These are phyloP conservation scores for Fusarium succisae DNA, from an alignment of 2,329 filamentous ascomycete species.

Conservation along the genomic window DNA sequence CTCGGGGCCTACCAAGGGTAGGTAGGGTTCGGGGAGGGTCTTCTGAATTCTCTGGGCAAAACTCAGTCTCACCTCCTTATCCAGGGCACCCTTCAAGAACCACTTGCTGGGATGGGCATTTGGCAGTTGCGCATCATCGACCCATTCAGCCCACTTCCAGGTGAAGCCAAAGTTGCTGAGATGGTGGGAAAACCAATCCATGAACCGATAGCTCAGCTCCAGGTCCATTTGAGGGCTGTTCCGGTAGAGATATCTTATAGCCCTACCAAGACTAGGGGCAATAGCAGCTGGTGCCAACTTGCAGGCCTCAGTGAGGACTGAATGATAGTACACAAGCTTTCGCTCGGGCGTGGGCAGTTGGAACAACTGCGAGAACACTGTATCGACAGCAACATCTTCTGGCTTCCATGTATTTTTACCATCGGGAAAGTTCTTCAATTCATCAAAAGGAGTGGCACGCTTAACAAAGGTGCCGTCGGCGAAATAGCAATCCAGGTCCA, in stretches of 20 bases:
- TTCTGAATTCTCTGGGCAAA: slow-evolving; percentile 97
- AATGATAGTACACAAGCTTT: slow-evolving; percentile 96
- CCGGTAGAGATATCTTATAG: slow-evolving; percentile 90
- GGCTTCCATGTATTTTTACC: slow-evolving; percentile 90
- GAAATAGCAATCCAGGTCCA: slow-evolving; percentile 96
- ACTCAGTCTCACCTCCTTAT: slow-evolving; percentile 96
- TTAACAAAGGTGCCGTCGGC: slow-evolving; percentile 90
- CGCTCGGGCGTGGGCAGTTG: slow-evolving; percentile 88
- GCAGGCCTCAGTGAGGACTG: slow-evolving; percentile 92
- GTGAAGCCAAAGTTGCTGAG: slow-evolving; percentile 99
- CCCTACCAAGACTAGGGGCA: slow-evolving; percentile 89
- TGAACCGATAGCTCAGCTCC: slow-evolving; percentile 85
- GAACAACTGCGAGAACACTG: slow-evolving; percentile 94
- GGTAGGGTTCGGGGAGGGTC: slow-evolving; percentile 86
- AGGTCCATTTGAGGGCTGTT: slow-evolving; percentile 85
- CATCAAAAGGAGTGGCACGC: slow-evolving; percentile 91
- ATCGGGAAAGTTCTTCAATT: slow-evolving; percentile 74
- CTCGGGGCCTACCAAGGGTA: slow-evolving; percentile 80
- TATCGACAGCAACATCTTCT: slow-evolving; percentile 96
- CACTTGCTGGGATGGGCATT: slow-evolving; percentile 88
- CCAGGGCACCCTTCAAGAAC: slow-evolving; percentile 88
- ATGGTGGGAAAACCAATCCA: slow-evolving; percentile 98
- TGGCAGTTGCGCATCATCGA: slow-evolving; percentile 82
- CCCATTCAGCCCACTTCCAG: slow-evolving; percentile 99
- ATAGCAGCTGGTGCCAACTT: slow-evolving; percentile 97